These are phyloP conservation scores for Leishmania aethiopica DNA, from an alignment of 208 protist genomes.

Conservation along the genomic window DNA sequence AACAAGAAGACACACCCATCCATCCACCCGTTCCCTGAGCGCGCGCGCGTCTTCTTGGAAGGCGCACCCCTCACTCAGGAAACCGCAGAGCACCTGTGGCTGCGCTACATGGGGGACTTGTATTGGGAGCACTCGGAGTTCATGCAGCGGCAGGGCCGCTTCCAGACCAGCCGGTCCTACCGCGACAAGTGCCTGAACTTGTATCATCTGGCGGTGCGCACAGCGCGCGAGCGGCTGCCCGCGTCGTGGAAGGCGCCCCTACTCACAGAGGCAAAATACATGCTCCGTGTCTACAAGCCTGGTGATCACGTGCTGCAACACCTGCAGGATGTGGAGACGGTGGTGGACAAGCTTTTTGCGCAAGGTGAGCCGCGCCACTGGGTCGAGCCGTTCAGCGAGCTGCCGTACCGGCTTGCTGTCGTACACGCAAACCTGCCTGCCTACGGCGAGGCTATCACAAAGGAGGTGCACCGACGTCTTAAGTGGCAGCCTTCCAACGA, in stretches of 20 bases:
- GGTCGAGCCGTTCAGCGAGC: constrained; percentile 79
- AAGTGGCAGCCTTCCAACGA: constrained; percentile 62
- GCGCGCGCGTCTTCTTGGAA: constrained; percentile 80
- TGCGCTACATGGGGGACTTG: constrained; percentile 90
- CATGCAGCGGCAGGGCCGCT: constrained; percentile 82
- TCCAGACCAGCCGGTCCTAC: constrained; percentile 69
- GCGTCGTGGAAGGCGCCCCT: constrained; percentile 82
- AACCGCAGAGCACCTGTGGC: constrained; percentile 90
- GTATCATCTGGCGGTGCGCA: constrained; percentile 82
- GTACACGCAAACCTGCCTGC: constrained; percentile 78
- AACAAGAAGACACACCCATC: constrained; percentile 92
- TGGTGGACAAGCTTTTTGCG: constrained; percentile 75
- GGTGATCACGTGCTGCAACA: constrained; percentile 58
- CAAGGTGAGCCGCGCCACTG: constrained; percentile 79
- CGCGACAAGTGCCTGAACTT: constrained; percentile 81
- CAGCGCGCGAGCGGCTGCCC: constrained; percentile 78
- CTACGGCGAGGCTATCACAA: constrained; percentile 79
- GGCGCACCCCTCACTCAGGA: constrained; percentile 88
- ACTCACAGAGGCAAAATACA: constrained; percentile 85
- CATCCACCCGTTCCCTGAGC: constrained; percentile 90
- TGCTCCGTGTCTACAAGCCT: constrained; percentile 76
- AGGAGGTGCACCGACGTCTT: constrained; percentile 48
- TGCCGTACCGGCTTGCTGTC: constrained; percentile 79
- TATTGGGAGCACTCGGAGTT: constrained; percentile 89
- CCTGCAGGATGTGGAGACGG: constrained; percentile 68